Evolutionary conservation across 2,329 filamentous ascomycete species (phyloP), one percentile per base, ranked within the genome.

Genomic region (Chrysoporthe puriensis): DNA sequence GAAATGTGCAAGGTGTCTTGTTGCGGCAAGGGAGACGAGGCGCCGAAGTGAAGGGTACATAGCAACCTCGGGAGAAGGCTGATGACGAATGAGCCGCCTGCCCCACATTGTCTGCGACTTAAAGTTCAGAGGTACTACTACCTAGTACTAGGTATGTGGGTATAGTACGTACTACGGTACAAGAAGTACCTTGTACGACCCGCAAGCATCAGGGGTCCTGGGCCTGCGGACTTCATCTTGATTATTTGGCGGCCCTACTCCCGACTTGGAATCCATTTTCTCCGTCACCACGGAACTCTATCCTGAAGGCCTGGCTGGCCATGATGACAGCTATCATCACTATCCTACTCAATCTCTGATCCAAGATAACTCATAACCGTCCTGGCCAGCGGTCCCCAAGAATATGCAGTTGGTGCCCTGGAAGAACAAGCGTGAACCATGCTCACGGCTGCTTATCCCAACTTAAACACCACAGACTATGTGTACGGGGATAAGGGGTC

Each of bases 1-100:
- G 32, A 11, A 9, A 14, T 62, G 52, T 70, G 68, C 68, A 70
- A 70, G 56, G 68, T 70, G 68, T 70, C 68, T 70, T 70, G 59
- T 66, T 69, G 60, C 44, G 26, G 36, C 48, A 64, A 44, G 59
- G 48, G 42, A 58, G 60, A 48, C 2, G 9, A 43, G 44, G 3
- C 34, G 34, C 26, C 21, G 52, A 16, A 40, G n/a, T 57, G n/a
- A 56, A 26, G 8, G 43, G 44, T 42, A 36, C 32, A n/a, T 14
- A 26, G 40, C 2, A 6, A 16, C 44, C 36, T 14, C 60, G 62
- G 56, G 50, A 46, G 18, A 60, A 60, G 48, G 61, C 62, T 64
- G 62, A 67, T 67, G 68, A 69, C 68, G 68, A 66, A 66, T 65
- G 62, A 52, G 62, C 44, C 43, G 44, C 52, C 58, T 43, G 50